Evolutionary conservation across 2,329 filamentous ascomycete genomes (phyloP), one percentile per base, ranked within the genome.

Genomic region (Cladosporium sp.): DNA sequence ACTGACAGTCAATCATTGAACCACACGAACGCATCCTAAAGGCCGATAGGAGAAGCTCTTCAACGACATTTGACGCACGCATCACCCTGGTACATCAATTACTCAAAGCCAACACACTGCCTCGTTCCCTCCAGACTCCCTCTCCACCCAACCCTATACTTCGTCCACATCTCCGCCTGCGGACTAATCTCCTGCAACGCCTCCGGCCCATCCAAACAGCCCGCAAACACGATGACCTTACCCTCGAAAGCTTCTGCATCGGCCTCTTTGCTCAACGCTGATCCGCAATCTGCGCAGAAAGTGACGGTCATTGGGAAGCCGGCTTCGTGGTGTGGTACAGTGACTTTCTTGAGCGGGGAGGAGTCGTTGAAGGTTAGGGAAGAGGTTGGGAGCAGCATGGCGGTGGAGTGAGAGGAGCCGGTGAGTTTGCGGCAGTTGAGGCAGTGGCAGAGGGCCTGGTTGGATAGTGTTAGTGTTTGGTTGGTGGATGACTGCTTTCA

Each of bases 371-470:
- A 61, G 14, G 21, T 52, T 16, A 68, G 40, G 33, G 65, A 52
- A 16, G 40, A 23, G 28, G 21, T 12, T 12, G 67, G 67, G 50
- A 67, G 12, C 16, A 68, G 37, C 56, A 66, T 18, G 44, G 50
- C 50, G 37, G 61, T 65, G 18, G 61, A 61, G 62, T 60, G 23
- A 16, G 57, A 26, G 44, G 61, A 58, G 49, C 33, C 57, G 65
- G 67, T 60, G 16, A 67, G 23, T 46, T 66, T 66, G 44, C 65
- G 67, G 67, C 67, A 68, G 57, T 60, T 44, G 28, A 67, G 60
- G 62, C 67, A 68, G 67, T 68, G 67, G 62, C 67, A 68, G 56
- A 67, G 46, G 44, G 37, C 61, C 67, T 68, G 57, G 11, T 16
- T 21, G 44, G n/a, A 7, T 1, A 12, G 28, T 10, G 33, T 49